These are phyloP conservation scores for Erigeron canadensis DNA, from an alignment of 129 eudicot genomes.

Conservation along the genomic window DNA sequence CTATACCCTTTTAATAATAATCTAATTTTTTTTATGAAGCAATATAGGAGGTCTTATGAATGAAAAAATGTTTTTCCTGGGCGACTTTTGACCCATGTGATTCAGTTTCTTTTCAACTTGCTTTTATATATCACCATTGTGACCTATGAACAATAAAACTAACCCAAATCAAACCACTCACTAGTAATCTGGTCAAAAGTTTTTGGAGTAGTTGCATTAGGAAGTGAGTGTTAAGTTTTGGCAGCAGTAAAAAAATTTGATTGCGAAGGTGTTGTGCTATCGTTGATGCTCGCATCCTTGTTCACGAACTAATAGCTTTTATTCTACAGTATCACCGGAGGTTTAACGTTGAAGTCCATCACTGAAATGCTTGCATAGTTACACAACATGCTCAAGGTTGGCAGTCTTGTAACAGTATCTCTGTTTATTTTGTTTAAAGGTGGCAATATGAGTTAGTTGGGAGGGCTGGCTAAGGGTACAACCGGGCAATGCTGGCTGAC, in stretches of 20 bases:
- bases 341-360: constrained; percentile 47
- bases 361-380: constrained; percentile 43
- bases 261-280: not conserved
- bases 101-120: too few relatives aligned
- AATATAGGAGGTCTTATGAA: not conserved
- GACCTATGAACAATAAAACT: not conserved
- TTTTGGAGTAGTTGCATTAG: not conserved
- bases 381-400: constrained; percentile 27
- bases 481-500: not conserved
- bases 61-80: not conserved
- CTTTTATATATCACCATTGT: not conserved
- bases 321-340: constrained; percentile 54
- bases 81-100: not conserved
- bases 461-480: not conserved
- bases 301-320: not conserved
- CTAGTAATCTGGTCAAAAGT: not conserved
- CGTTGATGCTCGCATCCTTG: not conserved
- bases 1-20: not conserved
- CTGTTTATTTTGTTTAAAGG: not conserved
- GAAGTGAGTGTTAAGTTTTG: not conserved
- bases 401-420: constrained; percentile 7
- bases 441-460: not conserved
- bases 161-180: not conserved
- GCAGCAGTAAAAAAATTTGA: not conserved
- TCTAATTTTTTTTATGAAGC: not conserved